These are phyloP conservation scores for Trichocladium antarcticum DNA, from an alignment of 495 filamentous ascomycete species.

Conservation along the genomic window DNA sequence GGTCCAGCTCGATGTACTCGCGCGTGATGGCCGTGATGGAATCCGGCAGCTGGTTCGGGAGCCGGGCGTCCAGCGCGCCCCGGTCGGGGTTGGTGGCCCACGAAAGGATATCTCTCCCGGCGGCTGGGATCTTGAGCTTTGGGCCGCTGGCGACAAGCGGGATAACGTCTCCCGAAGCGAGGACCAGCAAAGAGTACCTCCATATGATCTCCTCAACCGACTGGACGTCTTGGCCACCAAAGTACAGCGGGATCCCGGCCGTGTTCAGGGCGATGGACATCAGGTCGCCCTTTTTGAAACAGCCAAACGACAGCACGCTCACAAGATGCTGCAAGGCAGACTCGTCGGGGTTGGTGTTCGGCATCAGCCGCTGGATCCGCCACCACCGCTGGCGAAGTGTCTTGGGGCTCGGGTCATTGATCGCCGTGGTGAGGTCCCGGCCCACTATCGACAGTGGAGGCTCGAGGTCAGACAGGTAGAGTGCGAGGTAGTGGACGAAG, in stretches of 20 bases:
- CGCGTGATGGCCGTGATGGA: slow-evolving; percentile 10
- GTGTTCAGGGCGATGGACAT: slow-evolving; percentile 22
- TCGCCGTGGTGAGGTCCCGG: neutral
- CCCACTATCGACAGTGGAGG: neutral
- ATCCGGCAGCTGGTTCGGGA: neutral
- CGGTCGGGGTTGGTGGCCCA: slow-evolving; percentile 9
- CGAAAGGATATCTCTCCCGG: slow-evolving; percentile 1
- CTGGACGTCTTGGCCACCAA: slow-evolving; percentile 3
- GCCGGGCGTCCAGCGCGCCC: neutral
- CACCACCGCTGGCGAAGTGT: slow-evolving; percentile 8
- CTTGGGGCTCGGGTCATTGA: slow-evolving; percentile 6
- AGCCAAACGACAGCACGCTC: slow-evolving; percentile 12
- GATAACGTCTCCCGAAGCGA: slow-evolving; percentile 12
- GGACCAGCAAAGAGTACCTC: slow-evolving; percentile 12
- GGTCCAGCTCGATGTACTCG: slow-evolving; percentile 17
- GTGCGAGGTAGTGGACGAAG: slow-evolving; percentile 11
- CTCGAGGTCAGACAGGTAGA: neutral
- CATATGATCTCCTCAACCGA: slow-evolving; percentile 12
- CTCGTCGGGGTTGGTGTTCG: neutral
- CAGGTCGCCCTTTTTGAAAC: slow-evolving; percentile 15
- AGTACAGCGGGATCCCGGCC: slow-evolving; percentile 13
- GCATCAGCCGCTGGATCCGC: slow-evolving; percentile 12
- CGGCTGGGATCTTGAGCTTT: neutral
- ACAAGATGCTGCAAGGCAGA: slow-evolving; percentile 17
- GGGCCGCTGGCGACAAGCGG: slow-evolving; percentile 7